Conservation (phyloP, 371 early-diverging fungal genomes). For the Rhizoclosmatium hyalinum region DNA sequence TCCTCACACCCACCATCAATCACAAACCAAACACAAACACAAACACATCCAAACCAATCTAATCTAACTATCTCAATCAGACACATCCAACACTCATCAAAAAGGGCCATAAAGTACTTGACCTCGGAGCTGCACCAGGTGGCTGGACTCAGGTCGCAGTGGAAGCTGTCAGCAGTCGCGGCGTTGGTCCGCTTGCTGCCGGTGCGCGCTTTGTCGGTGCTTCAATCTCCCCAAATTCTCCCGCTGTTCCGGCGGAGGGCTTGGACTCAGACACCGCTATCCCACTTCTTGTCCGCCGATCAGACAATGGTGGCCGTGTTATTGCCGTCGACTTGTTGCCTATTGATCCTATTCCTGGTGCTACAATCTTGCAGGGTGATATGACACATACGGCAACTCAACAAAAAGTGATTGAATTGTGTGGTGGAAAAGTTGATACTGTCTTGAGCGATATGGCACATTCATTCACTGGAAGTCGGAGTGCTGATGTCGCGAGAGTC, state of each 20-base stretch:
- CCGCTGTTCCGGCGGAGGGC: constrained; percentile 30
- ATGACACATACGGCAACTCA: constrained; percentile 55
- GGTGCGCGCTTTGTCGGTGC: constrained; percentile 16
- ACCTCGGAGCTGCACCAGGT: constrained; percentile 92
- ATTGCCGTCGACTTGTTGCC: constrained; percentile 78
- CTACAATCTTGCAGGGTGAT: constrained; percentile 71
- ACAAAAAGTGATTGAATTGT: constrained; percentile 25
- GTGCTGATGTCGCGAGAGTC: constrained; percentile 44
- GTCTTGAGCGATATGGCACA: constrained; percentile 86
- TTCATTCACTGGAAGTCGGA: constrained; percentile 66
- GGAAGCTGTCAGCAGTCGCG: constrained; percentile 14
- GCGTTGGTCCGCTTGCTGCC: neutral
- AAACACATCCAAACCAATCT: neutral
- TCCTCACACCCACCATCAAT: too few relatives aligned
- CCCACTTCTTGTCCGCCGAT: constrained; percentile 34
- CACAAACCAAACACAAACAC: too few relatives aligned
- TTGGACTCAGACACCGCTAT: constrained; percentile 1
- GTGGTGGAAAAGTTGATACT: constrained; percentile 55
- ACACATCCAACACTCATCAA: constrained; percentile 13
- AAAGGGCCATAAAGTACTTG: constrained; percentile 51
- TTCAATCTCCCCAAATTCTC: constrained; percentile 35
- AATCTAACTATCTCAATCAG: neutral
- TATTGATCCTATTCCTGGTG: constrained; percentile 73
- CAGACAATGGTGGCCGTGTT: constrained; percentile 43
- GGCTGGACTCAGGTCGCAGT: constrained; percentile 90